phyloP scores from a whole-genome alignment of 2,329 filamentous ascomycete genomes.

The Aureobasidium zeae region DNA sequence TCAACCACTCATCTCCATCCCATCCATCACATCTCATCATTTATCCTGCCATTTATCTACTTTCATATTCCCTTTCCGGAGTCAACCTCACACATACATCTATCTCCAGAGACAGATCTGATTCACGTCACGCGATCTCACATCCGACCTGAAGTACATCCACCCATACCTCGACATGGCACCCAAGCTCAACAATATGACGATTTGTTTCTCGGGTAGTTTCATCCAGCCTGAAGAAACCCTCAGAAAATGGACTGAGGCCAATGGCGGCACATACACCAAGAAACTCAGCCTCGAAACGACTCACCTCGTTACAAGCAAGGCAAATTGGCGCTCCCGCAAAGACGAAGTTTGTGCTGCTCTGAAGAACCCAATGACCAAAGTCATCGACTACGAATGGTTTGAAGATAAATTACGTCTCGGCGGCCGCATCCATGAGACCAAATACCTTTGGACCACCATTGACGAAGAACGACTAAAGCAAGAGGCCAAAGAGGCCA shows the following conservation, averaged over 20 bases:
- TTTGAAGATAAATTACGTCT: conserved; percentile 40
- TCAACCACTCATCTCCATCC: neutral
- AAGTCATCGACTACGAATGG: conserved; percentile 37
- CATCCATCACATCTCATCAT: neutral
- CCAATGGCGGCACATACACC: conserved; percentile 52
- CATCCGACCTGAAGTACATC: neutral
- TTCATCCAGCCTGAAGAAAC: conserved; percentile 41
- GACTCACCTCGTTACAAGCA: conserved; percentile 65
- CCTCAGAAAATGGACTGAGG: conserved; percentile 54
- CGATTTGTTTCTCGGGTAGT: conserved; percentile 43
- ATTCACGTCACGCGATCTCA: neutral
- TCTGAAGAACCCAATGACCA: conserved; percentile 17
- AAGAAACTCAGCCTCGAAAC: conserved; percentile 44
- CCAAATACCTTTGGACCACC: conserved; percentile 28
- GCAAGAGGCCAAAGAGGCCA: conserved; percentile 25
- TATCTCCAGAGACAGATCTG: neutral
- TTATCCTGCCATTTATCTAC: neutral
- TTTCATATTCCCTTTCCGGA: neutral
- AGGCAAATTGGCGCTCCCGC: conserved; percentile 47
- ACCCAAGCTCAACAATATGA: conserved; percentile 35
- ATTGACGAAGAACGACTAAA: conserved; percentile 21
- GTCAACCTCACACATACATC: neutral
- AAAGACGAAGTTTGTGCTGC: conserved; percentile 4
- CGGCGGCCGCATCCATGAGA: conserved; percentile 27
- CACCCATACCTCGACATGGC: neutral